Evolutionary conservation across 257 asterid species (phyloP), one percentile per base, ranked within the genome.

Genomic region (Osmanthus fragrans): DNA sequence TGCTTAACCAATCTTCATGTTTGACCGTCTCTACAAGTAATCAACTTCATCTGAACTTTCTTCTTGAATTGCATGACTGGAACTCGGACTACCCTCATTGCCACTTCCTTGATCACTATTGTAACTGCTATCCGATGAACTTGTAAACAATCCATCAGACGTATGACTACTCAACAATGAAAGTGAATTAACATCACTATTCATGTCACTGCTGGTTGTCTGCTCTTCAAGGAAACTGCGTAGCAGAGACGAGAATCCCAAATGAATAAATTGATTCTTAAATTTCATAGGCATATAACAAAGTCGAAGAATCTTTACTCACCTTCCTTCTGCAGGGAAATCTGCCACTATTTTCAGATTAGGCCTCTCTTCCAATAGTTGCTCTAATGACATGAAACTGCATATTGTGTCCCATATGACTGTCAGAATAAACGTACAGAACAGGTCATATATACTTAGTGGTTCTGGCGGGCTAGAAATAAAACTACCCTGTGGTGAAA

Each of bases 321-420:
- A 90, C 97, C 96, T 83, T 80, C 88, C 94, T 65, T 87, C 89
- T 18, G 85, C 74, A 73, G 98, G 91, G 76, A 91, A 93, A 66
- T 91, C 97, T 27, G 98, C 93, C 63, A 90, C 79, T 79, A 93
- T 80, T 10, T 80, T 71, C 64, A 93, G 79, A 75, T 81, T 77
- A 73, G 97, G 96, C 80, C 97, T 88, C 79, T 72, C 90, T 69
- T 86, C 87, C 82, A 79, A 70, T 77, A 93, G 70, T 79, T 86
- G 88, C 30, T 73, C 83, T 42, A 89, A 67, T 16, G 91, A 89
- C 85, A 80, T 80, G 84, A 93, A 89, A 81, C 97, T 93, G 93
- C 87, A 84, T 25, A 51, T 23, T 54, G 39, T 51, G 82, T 25
- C 40, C 33, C 76, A 66, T 16, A 40, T 33, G 60, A 49, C 67